phyloP scores from a whole-genome alignment of 1,284 basidiomycete genomes.

The Vanrija humicola region DNA sequence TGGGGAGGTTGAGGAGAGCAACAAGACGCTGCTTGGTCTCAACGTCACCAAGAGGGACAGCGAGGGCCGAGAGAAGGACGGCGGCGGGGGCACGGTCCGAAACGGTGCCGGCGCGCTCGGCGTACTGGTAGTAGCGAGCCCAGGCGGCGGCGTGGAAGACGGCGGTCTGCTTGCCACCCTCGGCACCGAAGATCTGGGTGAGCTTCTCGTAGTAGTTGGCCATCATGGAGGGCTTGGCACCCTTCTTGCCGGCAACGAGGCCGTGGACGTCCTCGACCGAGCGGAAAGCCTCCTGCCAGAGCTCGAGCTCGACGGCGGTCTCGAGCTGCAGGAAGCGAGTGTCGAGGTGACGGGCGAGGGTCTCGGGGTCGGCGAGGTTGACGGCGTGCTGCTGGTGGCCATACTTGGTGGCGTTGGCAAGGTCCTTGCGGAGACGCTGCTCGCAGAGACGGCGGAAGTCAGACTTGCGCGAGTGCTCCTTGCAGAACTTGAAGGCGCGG shows the following conservation, averaged over 20 bases:
- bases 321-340: slow-evolving; percentile 97
- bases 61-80: slow-evolving; percentile 87
- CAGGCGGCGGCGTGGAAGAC: slow-evolving; percentile 97
- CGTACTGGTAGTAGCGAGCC: slow-evolving; percentile 68
- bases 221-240: slow-evolving; percentile 92
- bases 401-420: slow-evolving; percentile 93
- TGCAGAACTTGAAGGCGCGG: slow-evolving; percentile 95
- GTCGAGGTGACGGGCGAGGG: slow-evolving; percentile 93
- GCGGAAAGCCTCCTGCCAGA: slow-evolving; percentile 99
- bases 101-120: slow-evolving; percentile 61
- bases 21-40: slow-evolving; percentile 76
- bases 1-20: slow-evolving; percentile 77
- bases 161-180: slow-evolving; percentile 63
- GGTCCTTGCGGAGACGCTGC: slow-evolving; percentile 82
- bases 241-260: slow-evolving; percentile 76
- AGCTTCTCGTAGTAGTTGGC: slow-evolving; percentile 99
- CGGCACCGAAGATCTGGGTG: slow-evolving; percentile 77
- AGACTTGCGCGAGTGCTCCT: slow-evolving; percentile 89
- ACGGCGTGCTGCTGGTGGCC: slow-evolving; percentile 94
- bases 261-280: slow-evolving; percentile 98
- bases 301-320: slow-evolving; percentile 95
- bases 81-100: slow-evolving; percentile 79
- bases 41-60: slow-evolving; percentile 76
- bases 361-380: slow-evolving; percentile 95
- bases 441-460: slow-evolving; percentile 98